Percentiles rank a stretch among this genome's conserved stretches.
These are phyloP conservation scores for Seiridium cupressi DNA, from an alignment of 2,329 filamentous ascomycete species.

Conservation along the genomic window DNA sequence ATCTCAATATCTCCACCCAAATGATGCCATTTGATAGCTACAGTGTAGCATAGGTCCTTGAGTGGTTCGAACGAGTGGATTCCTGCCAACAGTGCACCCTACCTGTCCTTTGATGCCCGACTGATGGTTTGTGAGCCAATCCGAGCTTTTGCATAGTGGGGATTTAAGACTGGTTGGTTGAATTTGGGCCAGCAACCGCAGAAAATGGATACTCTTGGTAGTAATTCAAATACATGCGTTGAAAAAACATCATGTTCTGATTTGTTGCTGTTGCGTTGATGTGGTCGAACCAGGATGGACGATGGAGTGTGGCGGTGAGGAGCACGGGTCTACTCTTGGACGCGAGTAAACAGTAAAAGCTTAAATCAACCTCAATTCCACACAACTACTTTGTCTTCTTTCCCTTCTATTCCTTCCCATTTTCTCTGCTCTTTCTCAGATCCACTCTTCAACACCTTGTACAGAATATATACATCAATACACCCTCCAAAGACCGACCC, in stretches of 20 bases:
- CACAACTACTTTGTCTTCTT: not conserved
- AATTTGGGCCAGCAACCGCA: not conserved
- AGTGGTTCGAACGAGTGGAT: not conserved
- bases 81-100: not conserved
- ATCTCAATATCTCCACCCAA: no score
- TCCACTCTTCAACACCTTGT: no score
- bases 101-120: not conserved
- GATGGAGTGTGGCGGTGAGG: not conserved
- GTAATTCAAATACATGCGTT: no score
- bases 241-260: no score
- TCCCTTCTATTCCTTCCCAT: not conserved
- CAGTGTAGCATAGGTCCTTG: no score
- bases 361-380: not conserved
- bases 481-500: no score
- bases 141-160: not conserved
- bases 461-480: no score
- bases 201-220: no score
- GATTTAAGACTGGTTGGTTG: not conserved
- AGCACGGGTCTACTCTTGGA: not conserved
- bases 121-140: not conserved
- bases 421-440: not conserved
- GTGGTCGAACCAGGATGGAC: no score
- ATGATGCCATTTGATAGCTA: no score
- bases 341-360: not conserved
- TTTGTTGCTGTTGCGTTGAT: no score